A percentile compares a stretch with the other conserved stretches of the same genome.
Evolutionary conservation across 768 basidiomycete species (phyloP).

Genomic region (Termitomyces sp.): DNA sequence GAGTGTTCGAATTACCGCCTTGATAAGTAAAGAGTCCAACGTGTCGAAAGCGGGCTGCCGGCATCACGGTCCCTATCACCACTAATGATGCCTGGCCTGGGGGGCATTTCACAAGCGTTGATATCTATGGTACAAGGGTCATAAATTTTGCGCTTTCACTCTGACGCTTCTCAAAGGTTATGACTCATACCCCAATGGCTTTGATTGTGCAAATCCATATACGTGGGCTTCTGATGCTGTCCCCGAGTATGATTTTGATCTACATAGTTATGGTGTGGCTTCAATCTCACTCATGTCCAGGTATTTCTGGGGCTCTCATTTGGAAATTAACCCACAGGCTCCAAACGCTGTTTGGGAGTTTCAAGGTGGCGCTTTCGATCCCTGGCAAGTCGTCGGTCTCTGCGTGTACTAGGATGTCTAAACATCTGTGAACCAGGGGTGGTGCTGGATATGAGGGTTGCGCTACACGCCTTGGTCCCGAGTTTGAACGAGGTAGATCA

Average conservation of each 20-base stretch:
- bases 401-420: neutral
- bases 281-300: constrained; percentile 11
- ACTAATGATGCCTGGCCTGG: constrained; percentile 42
- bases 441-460: constrained; percentile 30
- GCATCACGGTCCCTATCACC: constrained; percentile 41
- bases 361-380: constrained; percentile 49
- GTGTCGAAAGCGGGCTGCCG: constrained; percentile 28
- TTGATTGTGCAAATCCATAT: constrained; percentile 45
- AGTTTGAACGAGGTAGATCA: constrained; percentile 37
- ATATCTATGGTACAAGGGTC: constrained; percentile 37
- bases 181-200: constrained; percentile 47
- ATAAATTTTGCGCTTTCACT: neutral
- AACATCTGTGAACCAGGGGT: constrained; percentile 25
- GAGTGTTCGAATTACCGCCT: constrained; percentile 1
- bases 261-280: neutral
- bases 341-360: constrained; percentile 39
- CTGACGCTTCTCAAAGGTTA: constrained; percentile 23
- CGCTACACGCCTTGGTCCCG: constrained; percentile 28
- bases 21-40: neutral
- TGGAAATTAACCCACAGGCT: constrained; percentile 28
- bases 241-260: constrained; percentile 23
- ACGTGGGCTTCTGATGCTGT: constrained; percentile 39
- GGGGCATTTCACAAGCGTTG: constrained; percentile 37
- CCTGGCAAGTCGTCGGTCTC: constrained; percentile 24
- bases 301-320: constrained; percentile 34